Evolutionary conservation across 306 rosid genomes (phyloP).

Genomic region (Cucurbita pepo): DNA sequence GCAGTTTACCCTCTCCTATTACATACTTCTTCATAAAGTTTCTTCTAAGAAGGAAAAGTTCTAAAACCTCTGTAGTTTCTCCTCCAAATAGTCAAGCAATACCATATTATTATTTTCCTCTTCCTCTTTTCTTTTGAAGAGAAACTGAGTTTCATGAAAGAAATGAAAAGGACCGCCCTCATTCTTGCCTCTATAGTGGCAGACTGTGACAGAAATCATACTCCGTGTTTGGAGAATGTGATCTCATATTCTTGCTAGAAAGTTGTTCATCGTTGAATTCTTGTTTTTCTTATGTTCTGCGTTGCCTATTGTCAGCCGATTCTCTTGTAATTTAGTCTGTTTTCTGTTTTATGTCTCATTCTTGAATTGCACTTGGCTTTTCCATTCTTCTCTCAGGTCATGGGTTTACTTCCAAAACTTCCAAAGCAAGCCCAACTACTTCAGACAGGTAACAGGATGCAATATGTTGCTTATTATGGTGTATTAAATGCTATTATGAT

Average conservation of each 20-base stretch:
- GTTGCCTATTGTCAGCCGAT: background rate
- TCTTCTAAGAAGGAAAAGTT: background rate
- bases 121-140: background rate
- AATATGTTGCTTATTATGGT: background rate
- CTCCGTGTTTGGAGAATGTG: background rate
- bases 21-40: background rate
- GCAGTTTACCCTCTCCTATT: background rate
- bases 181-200: background rate
- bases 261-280: background rate
- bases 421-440: constrained; percentile 84
- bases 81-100: background rate
- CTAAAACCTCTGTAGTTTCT: background rate
- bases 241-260: background rate
- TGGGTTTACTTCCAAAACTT: constrained; percentile 66
- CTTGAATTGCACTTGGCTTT: background rate
- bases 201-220: background rate
- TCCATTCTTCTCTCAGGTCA: constrained; percentile 40
- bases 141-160: background rate
- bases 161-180: background rate
- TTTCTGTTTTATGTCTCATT: background rate
- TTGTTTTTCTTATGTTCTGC: background rate
- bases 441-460: constrained; percentile 61
- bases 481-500: background rate
- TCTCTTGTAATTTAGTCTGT: background rate
- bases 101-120: background rate